Conservation (phyloP, 75 land plant species). For the Azolla pinnata region DNA sequence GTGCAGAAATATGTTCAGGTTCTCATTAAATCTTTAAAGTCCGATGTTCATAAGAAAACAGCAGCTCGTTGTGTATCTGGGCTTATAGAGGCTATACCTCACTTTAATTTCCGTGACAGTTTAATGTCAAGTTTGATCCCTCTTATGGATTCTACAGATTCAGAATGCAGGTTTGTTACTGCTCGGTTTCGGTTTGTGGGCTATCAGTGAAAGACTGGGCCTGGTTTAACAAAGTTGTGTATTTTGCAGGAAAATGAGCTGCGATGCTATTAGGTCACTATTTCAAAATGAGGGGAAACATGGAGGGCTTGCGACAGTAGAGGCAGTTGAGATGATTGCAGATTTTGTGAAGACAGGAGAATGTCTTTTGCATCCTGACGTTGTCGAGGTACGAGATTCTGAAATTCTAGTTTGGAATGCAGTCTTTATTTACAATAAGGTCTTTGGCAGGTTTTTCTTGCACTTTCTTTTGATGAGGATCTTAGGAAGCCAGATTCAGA, state of each 20-base stretch:
- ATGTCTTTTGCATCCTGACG: conserved; percentile 74
- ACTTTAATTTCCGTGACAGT: conserved; percentile 83
- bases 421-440: conserved; percentile 1
- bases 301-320: conserved; percentile 89
- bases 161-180: conserved; percentile 45
- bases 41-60: conserved; percentile 29
- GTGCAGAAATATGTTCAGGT: conserved; percentile 68
- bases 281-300: conserved; percentile 83
- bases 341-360: conserved; percentile 55
- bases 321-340: conserved; percentile 87
- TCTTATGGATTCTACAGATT: conserved; percentile 59
- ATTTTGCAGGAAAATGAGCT: conserved; percentile 56
- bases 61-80: conserved; percentile 71
- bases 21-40: conserved; percentile 42
- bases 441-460: conserved; percentile 52
- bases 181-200: no score
- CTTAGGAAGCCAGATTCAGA: conserved; percentile 34
- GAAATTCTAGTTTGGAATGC: neutral
- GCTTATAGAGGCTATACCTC: conserved; percentile 81
- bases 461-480: conserved; percentile 76
- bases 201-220: no score
- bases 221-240: no score
- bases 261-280: conserved; percentile 54
- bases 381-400: conserved; percentile 47
- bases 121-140: conserved; percentile 51